phyloP scores from a whole-genome alignment of 371 early-diverging fungal species.

The Sporodiniella umbellata region DNA sequence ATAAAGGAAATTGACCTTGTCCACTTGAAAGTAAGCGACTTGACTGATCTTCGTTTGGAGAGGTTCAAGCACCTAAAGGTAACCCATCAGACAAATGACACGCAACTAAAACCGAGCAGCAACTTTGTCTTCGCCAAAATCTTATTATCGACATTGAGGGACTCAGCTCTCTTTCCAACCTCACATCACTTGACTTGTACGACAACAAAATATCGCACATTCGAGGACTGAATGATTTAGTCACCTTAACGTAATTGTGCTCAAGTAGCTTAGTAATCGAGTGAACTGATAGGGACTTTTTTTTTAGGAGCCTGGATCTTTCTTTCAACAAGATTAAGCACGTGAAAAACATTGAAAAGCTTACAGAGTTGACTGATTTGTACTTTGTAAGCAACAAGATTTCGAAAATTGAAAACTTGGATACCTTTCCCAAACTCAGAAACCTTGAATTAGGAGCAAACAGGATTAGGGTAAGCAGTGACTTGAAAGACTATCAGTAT shows the following conservation, averaged over 20 bases:
- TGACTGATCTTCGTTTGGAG: slow-evolving; percentile 59
- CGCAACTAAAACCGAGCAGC: too few species aligned
- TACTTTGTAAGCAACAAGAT: slow-evolving; percentile 89
- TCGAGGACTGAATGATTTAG: slow-evolving; percentile 60
- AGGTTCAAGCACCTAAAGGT: slow-evolving; percentile 75
- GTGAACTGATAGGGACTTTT: neutral
- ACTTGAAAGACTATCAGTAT: too few species aligned
- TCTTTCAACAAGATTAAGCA: slow-evolving; percentile 89
- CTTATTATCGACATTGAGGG: slow-evolving; percentile 74
- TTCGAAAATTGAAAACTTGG: slow-evolving; percentile 71
- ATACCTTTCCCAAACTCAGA: slow-evolving; percentile 58
- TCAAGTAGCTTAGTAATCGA: neutral
- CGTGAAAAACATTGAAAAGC: slow-evolving; percentile 59
- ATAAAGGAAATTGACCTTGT: slow-evolving; percentile 76
- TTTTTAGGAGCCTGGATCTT: slow-evolving; percentile 72
- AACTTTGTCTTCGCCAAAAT: slow-evolving; percentile 88
- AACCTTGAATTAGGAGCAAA: slow-evolving; percentile 95
- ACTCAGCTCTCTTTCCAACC: slow-evolving; percentile 47
- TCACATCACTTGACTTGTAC: slow-evolving; percentile 87
- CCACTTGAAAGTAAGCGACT: slow-evolving; percentile 68
- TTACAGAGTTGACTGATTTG: slow-evolving; percentile 60
- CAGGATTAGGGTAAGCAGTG: slow-evolving; percentile 71
- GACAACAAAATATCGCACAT: slow-evolving; percentile 89
- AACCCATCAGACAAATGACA: neutral
- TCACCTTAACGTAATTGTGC: slow-evolving; percentile 55